Evolutionary conservation across 78 protist genomes (phyloP), one percentile per base, ranked within the genome.

Genomic region (Cyanophora paradoxa): DNA sequence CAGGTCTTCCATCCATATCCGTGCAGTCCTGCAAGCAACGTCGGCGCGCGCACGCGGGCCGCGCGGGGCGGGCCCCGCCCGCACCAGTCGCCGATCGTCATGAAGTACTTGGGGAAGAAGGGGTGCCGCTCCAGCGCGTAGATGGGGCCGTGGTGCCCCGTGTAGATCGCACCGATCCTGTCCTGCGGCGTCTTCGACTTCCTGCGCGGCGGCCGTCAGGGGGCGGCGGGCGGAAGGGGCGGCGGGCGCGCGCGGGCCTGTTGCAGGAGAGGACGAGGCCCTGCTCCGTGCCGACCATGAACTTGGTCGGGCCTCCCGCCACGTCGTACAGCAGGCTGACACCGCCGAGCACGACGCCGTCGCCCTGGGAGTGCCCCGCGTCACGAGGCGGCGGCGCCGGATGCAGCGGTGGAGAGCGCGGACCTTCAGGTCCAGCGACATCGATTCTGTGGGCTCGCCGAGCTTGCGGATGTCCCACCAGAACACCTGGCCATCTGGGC

Each of bases 1-100:
- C 48, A 82, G 33, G 31, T 89, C 93, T 10, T 79, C 89, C 71
- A n/a, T 40, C 90, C 90, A 89, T n/a, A 89, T 26, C 44, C 86
- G 77, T 1, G 82, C 87, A 1, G 86, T 68, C n/a, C n/a, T n/a
- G n/a, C n/a, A n/a, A n/a, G n/a, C n/a, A n/a, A n/a, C n/a, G n/a
- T n/a, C n/a, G n/a, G n/a, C n/a, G n/a, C n/a, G n/a, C n/a, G n/a
- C n/a, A n/a, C n/a, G n/a, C n/a, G n/a, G n/a, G n/a, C n/a, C n/a
- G n/a, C n/a, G n/a, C n/a, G n/a, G n/a, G n/a, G n/a, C n/a, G n/a
- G n/a, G n/a, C n/a, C n/a, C n/a, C n/a, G n/a, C n/a, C n/a, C n/a
- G n/a, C n/a, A n/a, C 95, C 95, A 91, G 78, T 91, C 95, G 24
- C 95, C 95, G 40, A 81, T 80, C 10, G 95, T 61, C 39, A 91